Evolutionary conservation across 257 asterid genomes (phyloP), one percentile per base, ranked within the genome.

Genomic region (Solanum phureja): DNA sequence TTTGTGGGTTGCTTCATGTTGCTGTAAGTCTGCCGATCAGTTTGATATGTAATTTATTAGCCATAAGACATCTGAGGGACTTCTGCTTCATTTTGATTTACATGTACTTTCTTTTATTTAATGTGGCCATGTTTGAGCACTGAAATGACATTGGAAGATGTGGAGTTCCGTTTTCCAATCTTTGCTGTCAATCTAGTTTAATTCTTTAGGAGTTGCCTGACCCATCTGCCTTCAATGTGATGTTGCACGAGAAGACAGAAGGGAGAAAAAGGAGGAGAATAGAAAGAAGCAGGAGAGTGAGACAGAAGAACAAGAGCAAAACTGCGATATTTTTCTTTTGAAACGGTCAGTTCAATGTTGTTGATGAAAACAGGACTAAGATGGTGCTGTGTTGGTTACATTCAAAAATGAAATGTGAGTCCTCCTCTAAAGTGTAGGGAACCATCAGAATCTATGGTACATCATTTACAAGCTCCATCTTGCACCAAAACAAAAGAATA

Each of bases 1-100:
- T 92, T 88, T 86, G 90, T 88, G 98, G 96, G 89, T 88, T 97
- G 92, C 97, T 97, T 72, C 91, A 91, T 91, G 93, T 94, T 93
- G 98, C 98, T 88, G 99, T 97, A 94, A 89, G 99, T 92, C 42
- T 68, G 64, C 58, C 40, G 66, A 35, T 38, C 42, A 19, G 44
- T 74, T 37, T 37, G 52, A 37, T 74, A 37, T 5, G 29, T 74
- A 66, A 33, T 72, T 33, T 19, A 74, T 10, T 8, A 35, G 34
- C 83, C 58, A 37, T 75, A 75, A 37, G 56, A 27, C 64, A 35
- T 3, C 76, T 27, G 75, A 68, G 35, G 75, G 75, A 27, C 37
- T 68, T 68, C 35, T 64, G 72, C 75, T 68, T 68, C 75, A 13
- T 68, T 68, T 68, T 68, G 33, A 68, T 68, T 68, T 68, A 68